A percentile compares a stretch with the other conserved stretches of the same genome.
phyloP scores from a whole-genome alignment of 164 flowering plant species.

The Taxillus chinensis region DNA sequence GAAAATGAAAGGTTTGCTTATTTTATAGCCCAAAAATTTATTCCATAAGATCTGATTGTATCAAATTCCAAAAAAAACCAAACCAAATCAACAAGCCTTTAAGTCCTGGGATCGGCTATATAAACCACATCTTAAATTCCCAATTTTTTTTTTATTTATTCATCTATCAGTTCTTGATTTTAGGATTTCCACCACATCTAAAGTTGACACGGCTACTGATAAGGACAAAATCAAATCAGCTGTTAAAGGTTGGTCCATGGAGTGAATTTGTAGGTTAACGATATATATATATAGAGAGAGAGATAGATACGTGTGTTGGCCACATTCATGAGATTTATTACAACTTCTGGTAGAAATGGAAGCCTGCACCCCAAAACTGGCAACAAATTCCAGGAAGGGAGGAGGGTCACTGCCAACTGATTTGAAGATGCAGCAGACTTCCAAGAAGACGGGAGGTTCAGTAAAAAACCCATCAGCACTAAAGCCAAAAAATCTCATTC shows the following conservation, averaged over 20 bases:
- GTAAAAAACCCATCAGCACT: constrained; percentile 48
- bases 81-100: too few species aligned
- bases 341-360: constrained; percentile 13
- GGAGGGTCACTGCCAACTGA: constrained; percentile 6
- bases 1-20: constrained; percentile 25
- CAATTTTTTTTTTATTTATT: background rate
- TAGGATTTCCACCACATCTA: constrained; percentile 1
- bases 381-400: constrained; percentile 15
- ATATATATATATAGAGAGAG: too few species aligned
- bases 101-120: too few species aligned
- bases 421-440: constrained; percentile 38
- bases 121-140: background rate
- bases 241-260: too few species aligned
- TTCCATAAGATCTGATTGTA: background rate
- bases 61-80: too few species aligned
- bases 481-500: constrained; percentile 36
- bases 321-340: too few species aligned
- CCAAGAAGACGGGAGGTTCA: constrained; percentile 46
- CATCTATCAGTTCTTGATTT: background rate
- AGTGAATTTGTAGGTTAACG: too few species aligned
- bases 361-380: constrained; percentile 56
- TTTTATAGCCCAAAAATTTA: background rate
- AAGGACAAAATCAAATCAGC: background rate
- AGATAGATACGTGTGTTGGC: too few species aligned
- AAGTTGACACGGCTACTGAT: background rate